phyloP scores from a whole-genome alignment of 148 eudicot genomes.

The Silene uniflora region DNA sequence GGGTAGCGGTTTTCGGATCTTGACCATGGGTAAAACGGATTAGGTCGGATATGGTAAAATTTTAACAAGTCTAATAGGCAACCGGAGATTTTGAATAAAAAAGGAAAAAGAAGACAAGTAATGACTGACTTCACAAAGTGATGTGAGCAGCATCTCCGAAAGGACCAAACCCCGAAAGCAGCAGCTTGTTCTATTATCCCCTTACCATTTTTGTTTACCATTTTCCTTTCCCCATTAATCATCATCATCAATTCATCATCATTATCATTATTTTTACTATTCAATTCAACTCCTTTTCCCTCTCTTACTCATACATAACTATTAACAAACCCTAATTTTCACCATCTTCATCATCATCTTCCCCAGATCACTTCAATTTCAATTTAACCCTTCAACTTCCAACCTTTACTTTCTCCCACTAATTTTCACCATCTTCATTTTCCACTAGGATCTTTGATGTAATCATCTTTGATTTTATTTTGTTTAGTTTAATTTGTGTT shows the following conservation, averaged over 20 bases:
- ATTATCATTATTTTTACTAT: neutral
- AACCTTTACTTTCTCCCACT: neutral
- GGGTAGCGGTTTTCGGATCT: too few relatives aligned
- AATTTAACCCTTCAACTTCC: neutral
- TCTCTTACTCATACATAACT: neutral
- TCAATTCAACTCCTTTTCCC: neutral
- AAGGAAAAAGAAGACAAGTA: too few relatives aligned
- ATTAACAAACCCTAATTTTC: neutral
- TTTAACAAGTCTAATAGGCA: too few relatives aligned
- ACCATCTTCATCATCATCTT: neutral
- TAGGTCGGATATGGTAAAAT: too few relatives aligned
- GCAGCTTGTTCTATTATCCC: neutral
- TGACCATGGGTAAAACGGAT: too few relatives aligned
- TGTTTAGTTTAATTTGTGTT: neutral
- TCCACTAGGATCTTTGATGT: too few relatives aligned
- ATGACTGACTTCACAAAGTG: too few relatives aligned
- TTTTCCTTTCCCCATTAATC: neutral
- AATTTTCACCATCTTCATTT: neutral
- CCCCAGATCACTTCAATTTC: neutral
- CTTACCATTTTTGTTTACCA: neutral
- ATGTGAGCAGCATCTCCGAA: neutral
- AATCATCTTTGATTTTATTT: neutral
- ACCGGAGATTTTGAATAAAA: too few relatives aligned
- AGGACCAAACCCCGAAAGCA: neutral
- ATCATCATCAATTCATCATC: neutral